These are phyloP conservation scores for Microglena sp. DNA, from an alignment of 139 green algal species.

Conservation along the genomic window DNA sequence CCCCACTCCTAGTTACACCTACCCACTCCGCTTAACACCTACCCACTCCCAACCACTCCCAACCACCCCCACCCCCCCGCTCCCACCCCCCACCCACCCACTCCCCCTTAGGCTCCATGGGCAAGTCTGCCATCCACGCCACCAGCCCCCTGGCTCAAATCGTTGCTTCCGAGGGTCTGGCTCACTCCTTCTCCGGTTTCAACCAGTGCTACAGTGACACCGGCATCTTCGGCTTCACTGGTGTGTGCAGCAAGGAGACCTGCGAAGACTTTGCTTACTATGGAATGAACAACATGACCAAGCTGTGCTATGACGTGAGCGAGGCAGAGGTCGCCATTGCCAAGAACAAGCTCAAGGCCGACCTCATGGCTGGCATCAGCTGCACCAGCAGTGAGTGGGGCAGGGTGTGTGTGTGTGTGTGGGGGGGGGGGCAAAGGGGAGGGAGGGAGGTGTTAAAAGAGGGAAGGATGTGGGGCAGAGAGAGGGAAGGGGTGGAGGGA, in stretches of 20 bases:
- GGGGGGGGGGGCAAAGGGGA: too few species aligned
- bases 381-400: constrained; percentile 27
- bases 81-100: too few species aligned
- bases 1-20: too few species aligned
- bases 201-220: constrained; percentile 97
- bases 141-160: constrained; percentile 68
- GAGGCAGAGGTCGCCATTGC: constrained; percentile 80
- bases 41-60: too few species aligned
- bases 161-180: constrained; percentile 76
- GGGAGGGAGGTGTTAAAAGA: too few species aligned
- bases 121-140: constrained; percentile 32
- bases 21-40: too few species aligned
- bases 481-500: too few species aligned
- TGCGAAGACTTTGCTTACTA: constrained; percentile 56
- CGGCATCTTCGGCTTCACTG: constrained; percentile 93
- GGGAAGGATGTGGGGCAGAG: too few species aligned
- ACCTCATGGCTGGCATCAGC: constrained; percentile 48
- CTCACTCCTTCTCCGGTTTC: constrained; percentile 86
- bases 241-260: constrained; percentile 54
- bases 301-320: constrained; percentile 77
- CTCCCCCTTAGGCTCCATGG: too few species aligned
- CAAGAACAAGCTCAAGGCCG: constrained; percentile 88
- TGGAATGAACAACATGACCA: constrained; percentile 62
- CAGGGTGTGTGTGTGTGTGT: background rate
- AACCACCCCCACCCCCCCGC: too few species aligned